Conservation (phyloP, 208 protist genomes). For the Zelonia costaricensis region DNA sequence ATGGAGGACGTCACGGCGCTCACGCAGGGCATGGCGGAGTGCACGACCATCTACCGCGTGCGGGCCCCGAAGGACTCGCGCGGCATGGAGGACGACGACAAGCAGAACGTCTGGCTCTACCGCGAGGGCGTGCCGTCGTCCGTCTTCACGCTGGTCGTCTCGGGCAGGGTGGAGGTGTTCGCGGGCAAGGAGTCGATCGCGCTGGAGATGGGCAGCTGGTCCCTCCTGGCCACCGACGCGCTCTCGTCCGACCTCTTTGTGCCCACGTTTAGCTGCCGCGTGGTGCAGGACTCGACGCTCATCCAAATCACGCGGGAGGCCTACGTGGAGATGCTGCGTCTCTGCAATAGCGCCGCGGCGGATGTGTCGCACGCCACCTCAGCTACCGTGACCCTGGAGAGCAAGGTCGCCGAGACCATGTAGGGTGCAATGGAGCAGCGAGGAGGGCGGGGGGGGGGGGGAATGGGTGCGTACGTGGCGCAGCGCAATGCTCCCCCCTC, state of each 20-base stretch:
- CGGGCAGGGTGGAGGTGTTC: conserved; percentile 86
- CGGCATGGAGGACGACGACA: conserved; percentile 72
- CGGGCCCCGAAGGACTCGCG: conserved; percentile 76
- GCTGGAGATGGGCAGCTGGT: conserved; percentile 88
- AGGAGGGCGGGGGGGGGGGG: too few species aligned
- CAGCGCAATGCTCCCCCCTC: too few species aligned
- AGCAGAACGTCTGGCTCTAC: conserved; percentile 92
- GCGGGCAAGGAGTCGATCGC: conserved; percentile 80
- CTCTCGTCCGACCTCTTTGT: conserved; percentile 63
- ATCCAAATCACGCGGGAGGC: conserved; percentile 81
- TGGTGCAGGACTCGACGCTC: conserved; percentile 83
- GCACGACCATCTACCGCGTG: conserved; percentile 73
- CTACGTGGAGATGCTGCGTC: conserved; percentile 59
- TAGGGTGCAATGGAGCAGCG: background rate
- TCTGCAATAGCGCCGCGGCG: conserved; percentile 30
- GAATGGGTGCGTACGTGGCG: too few species aligned
- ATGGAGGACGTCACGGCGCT: conserved; percentile 52
- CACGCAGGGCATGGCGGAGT: conserved; percentile 52
- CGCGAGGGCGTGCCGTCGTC: conserved; percentile 72
- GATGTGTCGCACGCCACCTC: conserved; percentile 13
- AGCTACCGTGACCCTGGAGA: conserved; percentile 5
- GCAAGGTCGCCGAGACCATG: background rate
- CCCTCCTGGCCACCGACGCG: conserved; percentile 69
- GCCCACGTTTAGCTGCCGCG: conserved; percentile 87
- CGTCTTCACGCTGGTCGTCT: conserved; percentile 86